Evolutionary conservation across 2,329 filamentous ascomycete species (phyloP).

Genomic region (Metarhizium sp.): DNA sequence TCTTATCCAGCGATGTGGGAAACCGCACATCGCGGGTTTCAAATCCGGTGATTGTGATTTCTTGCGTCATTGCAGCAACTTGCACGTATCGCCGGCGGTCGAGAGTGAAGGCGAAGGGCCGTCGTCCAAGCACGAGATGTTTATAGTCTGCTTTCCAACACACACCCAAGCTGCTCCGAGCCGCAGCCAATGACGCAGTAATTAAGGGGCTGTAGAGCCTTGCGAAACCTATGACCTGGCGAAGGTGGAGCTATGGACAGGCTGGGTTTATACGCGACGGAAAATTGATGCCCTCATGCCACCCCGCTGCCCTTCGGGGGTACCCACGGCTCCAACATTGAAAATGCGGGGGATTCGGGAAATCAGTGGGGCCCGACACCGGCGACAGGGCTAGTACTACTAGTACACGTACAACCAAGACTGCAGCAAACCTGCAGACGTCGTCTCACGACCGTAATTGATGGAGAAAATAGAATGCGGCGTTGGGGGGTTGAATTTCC

Average conservation of each 20-base stretch:
- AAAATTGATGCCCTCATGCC: background rate
- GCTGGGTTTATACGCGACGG: background rate
- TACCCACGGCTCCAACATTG: no score
- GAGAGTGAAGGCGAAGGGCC: background rate
- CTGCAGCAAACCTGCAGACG: no score
- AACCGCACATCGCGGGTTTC: slow-evolving; percentile 67
- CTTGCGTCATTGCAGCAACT: slow-evolving; percentile 13
- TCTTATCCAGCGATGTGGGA: slow-evolving; percentile 90
- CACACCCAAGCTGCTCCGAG: background rate
- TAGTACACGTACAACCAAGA: no score
- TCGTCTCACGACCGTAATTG: no score
- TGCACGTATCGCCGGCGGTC: background rate
- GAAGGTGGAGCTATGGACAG: background rate
- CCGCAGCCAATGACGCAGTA: background rate
- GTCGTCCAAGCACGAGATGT: background rate
- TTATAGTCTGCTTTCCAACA: background rate
- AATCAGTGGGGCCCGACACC: background rate
- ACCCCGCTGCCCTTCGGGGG: no score
- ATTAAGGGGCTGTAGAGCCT: no score
- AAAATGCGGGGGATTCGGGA: background rate
- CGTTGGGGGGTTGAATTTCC: no score
- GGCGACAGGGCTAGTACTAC: background rate
- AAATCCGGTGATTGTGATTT: slow-evolving; percentile 65
- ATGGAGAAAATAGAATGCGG: no score
- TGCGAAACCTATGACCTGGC: no score